Base-by-base conservation (phyloP, 2,329 filamentous ascomycete species). In the Dendrostoma leiphaemia region DNA sequence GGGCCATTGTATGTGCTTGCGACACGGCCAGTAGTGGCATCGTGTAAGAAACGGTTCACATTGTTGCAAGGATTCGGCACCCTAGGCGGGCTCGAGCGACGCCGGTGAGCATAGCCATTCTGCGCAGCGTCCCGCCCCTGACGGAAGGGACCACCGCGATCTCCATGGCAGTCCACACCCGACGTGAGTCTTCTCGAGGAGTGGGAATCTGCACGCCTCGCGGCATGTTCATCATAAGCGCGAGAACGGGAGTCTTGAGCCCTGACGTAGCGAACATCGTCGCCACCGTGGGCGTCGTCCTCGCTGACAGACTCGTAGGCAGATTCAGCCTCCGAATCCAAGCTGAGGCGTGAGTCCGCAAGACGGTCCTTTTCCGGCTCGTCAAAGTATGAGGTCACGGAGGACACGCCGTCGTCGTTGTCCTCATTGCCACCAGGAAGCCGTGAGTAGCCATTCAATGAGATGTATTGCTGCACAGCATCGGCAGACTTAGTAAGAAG, bases 401-500 rank as follows among this genome's bases (percentile, higher is more conserved):
- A 51, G 3, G 53, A 58, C 32, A 47, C 17, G 23, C 31, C 51
- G 9, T 55, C 44, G 17, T 34, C 54, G 21, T 59, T 59, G 21
- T 59, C 49, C 9, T 51, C 51, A 17, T 24, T 34, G n/a, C 29
- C 29, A 35, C 26, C 45, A 7, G 56, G 41, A 3, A 53, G 51
- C 13, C 59, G 44, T 23, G 59, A 65, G 47, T 69, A 74, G 44
- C 71, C 72, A 44, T 70, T 65, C 23, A 62, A 61, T n/a, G 55
- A 37, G 50, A 71, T 64, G 59, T 66, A 61, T 38, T 64, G 59
- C 35, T 67, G 63, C 38, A 72, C 67, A n/a, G 67, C 69, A 38
- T 70, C 68, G n/a, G 72, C 71, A 9, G 71, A 71, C 56, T 67
- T 69, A 43, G 60, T 54, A 54, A 73, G 69, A n/a, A 76, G 69